A percentile compares a stretch with the other conserved stretches of the same genome.
phyloP scores from a whole-genome alignment of 805 yeast genomes.

The Kazachstania bromeliacearum region DNA sequence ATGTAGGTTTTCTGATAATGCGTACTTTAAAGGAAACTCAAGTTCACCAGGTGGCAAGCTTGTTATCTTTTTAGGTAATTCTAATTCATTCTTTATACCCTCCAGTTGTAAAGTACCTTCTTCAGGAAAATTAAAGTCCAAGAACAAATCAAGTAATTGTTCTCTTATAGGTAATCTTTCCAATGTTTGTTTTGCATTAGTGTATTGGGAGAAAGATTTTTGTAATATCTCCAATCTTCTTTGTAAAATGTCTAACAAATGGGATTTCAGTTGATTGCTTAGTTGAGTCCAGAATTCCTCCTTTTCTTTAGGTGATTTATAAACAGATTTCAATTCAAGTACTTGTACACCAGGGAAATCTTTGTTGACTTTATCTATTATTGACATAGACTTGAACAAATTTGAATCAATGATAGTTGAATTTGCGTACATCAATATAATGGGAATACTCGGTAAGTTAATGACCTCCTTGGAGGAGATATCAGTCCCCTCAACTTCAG shows the following conservation, averaged over 20 bases:
- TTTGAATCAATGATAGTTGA: constrained; percentile 25
- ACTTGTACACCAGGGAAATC: constrained; percentile 25
- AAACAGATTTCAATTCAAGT: constrained; percentile 27
- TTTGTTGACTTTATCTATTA: constrained; percentile 25
- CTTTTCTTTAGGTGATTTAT: constrained; percentile 25
- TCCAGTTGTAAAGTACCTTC: constrained; percentile 19
- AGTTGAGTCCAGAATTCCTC: constrained; percentile 25
- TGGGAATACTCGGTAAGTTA: constrained; percentile 9
- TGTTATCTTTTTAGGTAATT: constrained; percentile 2
- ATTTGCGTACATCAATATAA: constrained; percentile 25
- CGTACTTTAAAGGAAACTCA: constrained; percentile 14
- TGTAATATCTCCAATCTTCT: constrained; percentile 13
- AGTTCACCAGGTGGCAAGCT: constrained; percentile 14
- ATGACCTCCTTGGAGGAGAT: background rate
- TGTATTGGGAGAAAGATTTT: constrained; percentile 5
- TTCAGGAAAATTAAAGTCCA: constrained; percentile 20
- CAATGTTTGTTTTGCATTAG: constrained; percentile 5
- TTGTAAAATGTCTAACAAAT: constrained; percentile 21
- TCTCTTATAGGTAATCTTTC: constrained; percentile 16
- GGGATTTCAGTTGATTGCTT: constrained; percentile 15
- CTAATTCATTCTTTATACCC: constrained; percentile 9
- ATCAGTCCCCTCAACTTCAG: constrained; percentile 8
- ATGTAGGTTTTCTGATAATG: constrained; percentile 7
- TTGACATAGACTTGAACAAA: constrained; percentile 25
- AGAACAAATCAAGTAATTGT: constrained; percentile 18